Evolutionary conservation across 371 early-diverging fungal species (phyloP), one percentile per base, ranked within the genome.

Genomic region (Rhizopus stolonifer): DNA sequence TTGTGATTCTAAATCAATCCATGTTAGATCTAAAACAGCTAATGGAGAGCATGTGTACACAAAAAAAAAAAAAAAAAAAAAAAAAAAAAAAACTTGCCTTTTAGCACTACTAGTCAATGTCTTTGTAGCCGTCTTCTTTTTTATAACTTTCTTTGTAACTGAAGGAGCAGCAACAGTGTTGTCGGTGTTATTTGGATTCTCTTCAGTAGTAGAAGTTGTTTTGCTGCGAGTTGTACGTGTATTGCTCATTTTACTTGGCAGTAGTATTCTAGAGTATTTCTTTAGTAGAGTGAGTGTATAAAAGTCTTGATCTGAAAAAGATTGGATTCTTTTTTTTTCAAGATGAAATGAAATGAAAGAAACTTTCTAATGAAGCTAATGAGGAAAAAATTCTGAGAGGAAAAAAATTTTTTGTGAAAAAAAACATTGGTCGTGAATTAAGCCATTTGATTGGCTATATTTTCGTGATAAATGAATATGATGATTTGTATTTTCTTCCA

Each of bases 1-100:
- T 95, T 55, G 92, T 92, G 53, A 96, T 92, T 61, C 93, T 92
- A 68, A 40, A n/a, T 58, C n/a, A n/a, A 1, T 17, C 8, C 7
- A 21, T 5, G 25, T 39, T 34, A 44, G 33, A 32, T 25, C 22
- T 52, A 26, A 25, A 26, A 22, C 33, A 25, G 17, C 22, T 10
- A 17, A 18, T 24, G 14, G 9, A 11, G 31, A 36, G 25, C 34
- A 33, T 36, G n/a, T 25, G 9, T 34, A 21, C 4, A 52, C 4
- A 29, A 29, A 29, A 29, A 29, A 4, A 29, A 29, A 29, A 29
- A 29, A 29, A 29, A 4, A 29, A 29, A 29, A 29, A 29, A 29
- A 29, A 29, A 4, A 10, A 4, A 29, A 7, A 10, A 10, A 29
- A 29, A 29, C 29, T 64, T 69, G 78, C 83, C 83, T 73, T 61